Evolutionary conservation across 768 basidiomycete species (phyloP).

Genomic region (Tricholoma bakamatsutake): DNA sequence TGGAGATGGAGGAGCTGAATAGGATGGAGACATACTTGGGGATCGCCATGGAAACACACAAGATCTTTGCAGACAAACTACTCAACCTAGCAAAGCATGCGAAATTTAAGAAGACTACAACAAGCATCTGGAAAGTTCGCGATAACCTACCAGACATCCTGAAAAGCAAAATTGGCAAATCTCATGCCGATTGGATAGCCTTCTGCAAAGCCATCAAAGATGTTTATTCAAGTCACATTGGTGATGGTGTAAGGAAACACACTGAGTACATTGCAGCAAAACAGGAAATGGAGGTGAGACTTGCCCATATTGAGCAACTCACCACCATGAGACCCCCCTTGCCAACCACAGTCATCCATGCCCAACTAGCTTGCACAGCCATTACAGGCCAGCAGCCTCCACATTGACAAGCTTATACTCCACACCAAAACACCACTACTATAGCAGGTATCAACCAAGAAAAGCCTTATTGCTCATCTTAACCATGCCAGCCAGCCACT

Average conservation of each 20-base stretch:
- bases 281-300: not conserved
- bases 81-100: not conserved
- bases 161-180: not conserved
- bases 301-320: not conserved
- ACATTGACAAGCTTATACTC: too few species aligned
- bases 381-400: too few species aligned
- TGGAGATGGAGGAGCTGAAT: not conserved
- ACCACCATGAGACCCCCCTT: not conserved
- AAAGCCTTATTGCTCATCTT: not conserved
- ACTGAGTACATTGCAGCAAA: too few species aligned
- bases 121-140: not conserved
- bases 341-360: not conserved
- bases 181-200: not conserved
- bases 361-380: not conserved
- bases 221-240: not conserved
- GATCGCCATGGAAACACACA: not conserved
- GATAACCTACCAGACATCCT: not conserved
- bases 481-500: not conserved
- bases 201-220: conserved; percentile 1
- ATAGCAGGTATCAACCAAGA: too few species aligned
- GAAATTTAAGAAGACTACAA: not conserved
- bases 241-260: not conserved
- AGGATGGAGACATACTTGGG: not conserved
- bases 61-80: not conserved
- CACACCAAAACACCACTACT: too few species aligned